Evolutionary conservation across 805 yeast genomes (phyloP), one percentile per base, ranked within the genome.

Genomic region (Kluyveromyces starmeri): DNA sequence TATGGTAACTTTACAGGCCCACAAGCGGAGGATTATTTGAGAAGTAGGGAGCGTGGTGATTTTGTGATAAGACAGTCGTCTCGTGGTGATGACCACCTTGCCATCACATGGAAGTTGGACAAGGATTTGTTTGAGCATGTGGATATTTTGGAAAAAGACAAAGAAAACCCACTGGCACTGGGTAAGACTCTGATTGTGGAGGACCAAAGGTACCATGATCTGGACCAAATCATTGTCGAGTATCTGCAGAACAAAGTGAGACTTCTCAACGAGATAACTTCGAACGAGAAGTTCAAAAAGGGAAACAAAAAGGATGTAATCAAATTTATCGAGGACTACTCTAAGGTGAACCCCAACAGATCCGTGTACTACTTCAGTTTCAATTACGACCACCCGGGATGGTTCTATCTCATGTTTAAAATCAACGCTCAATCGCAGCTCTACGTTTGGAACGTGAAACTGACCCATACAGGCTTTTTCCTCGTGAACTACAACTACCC

Each of bases 41-140:
- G 96, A 14, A 83, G 95, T 16, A 73, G 81, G 53, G 73, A 78
- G 27, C 79, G 88, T 44, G 99, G 99, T 35, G 95, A 84, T 47
- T 73, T 85, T 61, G 95, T 92, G 14, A 82, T 92, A 37, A 73
- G 99, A 46, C 99, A 97, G 13, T 85, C 96, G 0, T 84, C 95
- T 7, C 75, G 78, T 42, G 98, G 98, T 27, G 68, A 73, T 30
- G 83, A 84, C 43, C 96, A 78, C 58, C 68, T 92, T 46, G 86
- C 95, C 2, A 78, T 89, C 27, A 89, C 99, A 0, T 92, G 97
- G 96, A 92, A 92, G 56, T 88, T 92, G 29, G 92, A 83, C 40
- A 89, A 83, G 53, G 82, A 79, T 54, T 62, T 89, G 42, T 92
- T 81, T 62, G 97, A 92, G 56, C 97, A 92, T 55, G 65, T 92